These are phyloP conservation scores for Zancudomyces culisetae DNA, from an alignment of 371 early-diverging fungal species.

Conservation along the genomic window DNA sequence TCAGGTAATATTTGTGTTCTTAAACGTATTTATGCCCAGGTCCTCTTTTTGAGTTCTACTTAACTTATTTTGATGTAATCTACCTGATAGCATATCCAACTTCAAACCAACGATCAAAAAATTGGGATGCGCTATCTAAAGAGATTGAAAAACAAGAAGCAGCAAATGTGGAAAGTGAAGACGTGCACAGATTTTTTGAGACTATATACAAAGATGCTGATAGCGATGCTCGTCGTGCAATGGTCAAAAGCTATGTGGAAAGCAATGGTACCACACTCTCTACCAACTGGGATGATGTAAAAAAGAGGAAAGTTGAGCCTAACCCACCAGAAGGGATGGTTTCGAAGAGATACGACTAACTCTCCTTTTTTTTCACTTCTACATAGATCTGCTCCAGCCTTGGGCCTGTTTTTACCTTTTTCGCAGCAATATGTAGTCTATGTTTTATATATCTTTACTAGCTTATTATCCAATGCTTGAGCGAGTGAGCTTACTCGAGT, in stretches of 20 bases:
- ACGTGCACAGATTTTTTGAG: constrained; percentile 66
- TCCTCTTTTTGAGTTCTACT: too few species aligned
- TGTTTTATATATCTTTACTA: too few species aligned
- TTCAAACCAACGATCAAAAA: constrained; percentile 29
- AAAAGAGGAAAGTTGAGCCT: constrained; percentile 54
- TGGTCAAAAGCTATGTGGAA: constrained; percentile 96
- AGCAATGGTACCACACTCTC: constrained; percentile 86
- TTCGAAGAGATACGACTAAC: too few species aligned
- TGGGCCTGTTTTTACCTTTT: too few species aligned
- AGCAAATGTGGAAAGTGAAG: constrained; percentile 38
- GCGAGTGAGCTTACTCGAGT: too few species aligned
- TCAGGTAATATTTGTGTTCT: too few species aligned
- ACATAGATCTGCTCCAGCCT: too few species aligned
- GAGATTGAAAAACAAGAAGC: constrained; percentile 53
- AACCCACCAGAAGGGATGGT: constrained; percentile 86
- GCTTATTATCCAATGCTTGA: too few species aligned
- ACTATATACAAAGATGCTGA: constrained; percentile 77
- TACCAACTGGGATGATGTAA: constrained; percentile 93
- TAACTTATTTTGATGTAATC: too few species aligned
- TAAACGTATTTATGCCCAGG: too few species aligned
- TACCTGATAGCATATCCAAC: constrained; percentile 7
- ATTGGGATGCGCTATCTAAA: constrained; percentile 67
- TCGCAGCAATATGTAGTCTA: too few species aligned
- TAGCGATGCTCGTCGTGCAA: constrained; percentile 83
- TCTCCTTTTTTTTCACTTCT: too few species aligned